phyloP scores from a whole-genome alignment of 1,284 basidiomycete species.

The Apiotrichum montevideense region DNA sequence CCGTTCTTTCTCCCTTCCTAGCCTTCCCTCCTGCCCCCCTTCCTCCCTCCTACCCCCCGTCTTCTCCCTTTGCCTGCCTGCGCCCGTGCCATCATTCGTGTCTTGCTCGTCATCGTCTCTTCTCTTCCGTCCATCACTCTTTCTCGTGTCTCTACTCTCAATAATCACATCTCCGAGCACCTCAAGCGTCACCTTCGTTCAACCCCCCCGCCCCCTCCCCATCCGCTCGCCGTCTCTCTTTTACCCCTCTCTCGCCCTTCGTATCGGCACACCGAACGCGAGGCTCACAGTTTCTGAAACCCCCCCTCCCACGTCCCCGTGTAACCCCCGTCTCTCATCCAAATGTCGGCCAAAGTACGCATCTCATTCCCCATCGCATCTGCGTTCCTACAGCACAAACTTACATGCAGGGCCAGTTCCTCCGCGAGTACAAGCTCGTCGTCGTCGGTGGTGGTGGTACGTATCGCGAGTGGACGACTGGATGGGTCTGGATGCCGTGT shows the following conservation, averaged over 20 bases:
- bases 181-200: neutral
- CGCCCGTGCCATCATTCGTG: neutral
- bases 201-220: neutral
- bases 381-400: neutral
- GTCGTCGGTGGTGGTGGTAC: conserved; percentile 95
- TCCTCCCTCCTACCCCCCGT: neutral
- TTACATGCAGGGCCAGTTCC: conserved; percentile 68
- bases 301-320: neutral
- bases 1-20: too few species aligned
- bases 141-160: too few species aligned
- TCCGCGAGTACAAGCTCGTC: conserved; percentile 93
- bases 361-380: neutral
- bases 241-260: too few species aligned
- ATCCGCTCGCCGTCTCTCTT: neutral
- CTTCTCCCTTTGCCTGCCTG: neutral
- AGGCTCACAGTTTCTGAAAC: too few species aligned
- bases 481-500: too few species aligned
- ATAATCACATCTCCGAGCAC: too few species aligned
- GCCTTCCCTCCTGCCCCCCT: too few species aligned
- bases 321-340: neutral
- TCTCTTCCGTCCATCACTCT: too few species aligned
- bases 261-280: too few species aligned
- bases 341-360: conserved; percentile 11
- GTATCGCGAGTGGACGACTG: conserved; percentile 32
- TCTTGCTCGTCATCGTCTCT: too few species aligned